phyloP scores from a whole-genome alignment of 2,329 filamentous ascomycete genomes.

The Cytospora piceae region DNA sequence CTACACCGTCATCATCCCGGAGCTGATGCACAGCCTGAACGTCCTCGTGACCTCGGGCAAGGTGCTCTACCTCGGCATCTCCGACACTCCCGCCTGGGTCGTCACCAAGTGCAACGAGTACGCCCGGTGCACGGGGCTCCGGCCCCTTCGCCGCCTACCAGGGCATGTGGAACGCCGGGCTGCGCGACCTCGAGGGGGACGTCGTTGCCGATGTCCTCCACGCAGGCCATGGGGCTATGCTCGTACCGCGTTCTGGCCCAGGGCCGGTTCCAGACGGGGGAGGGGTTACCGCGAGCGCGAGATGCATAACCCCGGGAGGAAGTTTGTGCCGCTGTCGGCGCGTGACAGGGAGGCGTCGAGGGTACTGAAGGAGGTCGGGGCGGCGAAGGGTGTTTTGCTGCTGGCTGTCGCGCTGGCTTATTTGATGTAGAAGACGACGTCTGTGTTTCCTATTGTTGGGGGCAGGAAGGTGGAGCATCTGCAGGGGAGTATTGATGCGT shows the following conservation, averaged over 20 bases:
- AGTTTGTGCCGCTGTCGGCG: slow-evolving; percentile 62
- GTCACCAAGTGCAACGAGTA: slow-evolving; percentile 46
- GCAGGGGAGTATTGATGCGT: slow-evolving; percentile 69
- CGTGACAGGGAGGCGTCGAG: too few relatives aligned
- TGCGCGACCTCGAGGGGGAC: slow-evolving; percentile 51
- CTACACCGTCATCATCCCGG: slow-evolving; percentile 45
- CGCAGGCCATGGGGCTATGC: too few relatives aligned
- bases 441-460: slow-evolving; percentile 75
- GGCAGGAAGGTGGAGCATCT: slow-evolving; percentile 71
- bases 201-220: too few relatives aligned
- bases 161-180: slow-evolving; percentile 39
- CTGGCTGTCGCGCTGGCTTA: slow-evolving; percentile 69
- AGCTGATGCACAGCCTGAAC: slow-evolving; percentile 49
- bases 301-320: too few relatives aligned
- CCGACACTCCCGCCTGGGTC: slow-evolving; percentile 47
- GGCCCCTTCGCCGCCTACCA: slow-evolving; percentile 41
- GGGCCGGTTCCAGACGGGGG: too few relatives aligned
- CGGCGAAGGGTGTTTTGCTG: slow-evolving; percentile 47
- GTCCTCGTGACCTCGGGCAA: slow-evolving; percentile 47
- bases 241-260: too few relatives aligned
- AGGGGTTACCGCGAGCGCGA: too few relatives aligned
- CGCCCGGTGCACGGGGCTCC: slow-evolving; percentile 41
- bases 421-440: slow-evolving; percentile 70
- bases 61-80: slow-evolving; percentile 45
- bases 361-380: too few relatives aligned